These are phyloP conservation scores for Blastobotrys petasosporus DNA, from an alignment of 1,139 yeast genomes.

Conservation along the genomic window DNA sequence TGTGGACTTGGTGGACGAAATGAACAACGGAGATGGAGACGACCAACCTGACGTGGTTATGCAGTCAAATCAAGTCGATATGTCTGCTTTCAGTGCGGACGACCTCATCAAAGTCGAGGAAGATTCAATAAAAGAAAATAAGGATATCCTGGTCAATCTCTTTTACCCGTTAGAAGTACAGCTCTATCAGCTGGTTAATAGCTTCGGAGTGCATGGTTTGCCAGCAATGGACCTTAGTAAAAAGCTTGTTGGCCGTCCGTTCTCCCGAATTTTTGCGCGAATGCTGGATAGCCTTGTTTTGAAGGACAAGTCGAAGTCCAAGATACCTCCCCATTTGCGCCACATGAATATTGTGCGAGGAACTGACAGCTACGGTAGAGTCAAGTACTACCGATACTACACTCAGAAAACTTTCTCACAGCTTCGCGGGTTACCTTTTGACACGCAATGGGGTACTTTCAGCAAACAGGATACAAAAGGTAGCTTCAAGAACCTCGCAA, in stretches of 20 bases:
- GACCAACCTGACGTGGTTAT: background rate
- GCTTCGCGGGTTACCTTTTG: background rate
- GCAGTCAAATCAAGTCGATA: too few species aligned
- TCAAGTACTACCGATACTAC: constrained; percentile 65
- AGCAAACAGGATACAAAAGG: constrained; percentile 1
- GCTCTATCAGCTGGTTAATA: constrained; percentile 44
- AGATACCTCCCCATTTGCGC: constrained; percentile 30
- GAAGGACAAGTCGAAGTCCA: constrained; percentile 29
- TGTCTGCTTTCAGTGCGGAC: too few species aligned
- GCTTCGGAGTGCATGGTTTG: constrained; percentile 43
- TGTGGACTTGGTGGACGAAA: constrained; percentile 16
- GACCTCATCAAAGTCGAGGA: too few species aligned
- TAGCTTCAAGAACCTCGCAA: constrained; percentile 14
- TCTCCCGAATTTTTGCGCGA: constrained; percentile 45
- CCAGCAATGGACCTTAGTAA: constrained; percentile 51
- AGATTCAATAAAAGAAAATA: background rate
- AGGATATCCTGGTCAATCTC: constrained; percentile 38
- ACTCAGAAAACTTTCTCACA: constrained; percentile 39
- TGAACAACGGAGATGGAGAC: constrained; percentile 27
- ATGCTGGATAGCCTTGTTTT: constrained; percentile 42
- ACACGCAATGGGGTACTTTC: constrained; percentile 10
- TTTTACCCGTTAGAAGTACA: constrained; percentile 62
- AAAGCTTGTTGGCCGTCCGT: constrained; percentile 49
- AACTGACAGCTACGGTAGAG: constrained; percentile 67
- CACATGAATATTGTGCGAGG: constrained; percentile 50